phyloP scores from a whole-genome alignment of 768 basidiomycete genomes.

The Lactifluus subvellereus region DNA sequence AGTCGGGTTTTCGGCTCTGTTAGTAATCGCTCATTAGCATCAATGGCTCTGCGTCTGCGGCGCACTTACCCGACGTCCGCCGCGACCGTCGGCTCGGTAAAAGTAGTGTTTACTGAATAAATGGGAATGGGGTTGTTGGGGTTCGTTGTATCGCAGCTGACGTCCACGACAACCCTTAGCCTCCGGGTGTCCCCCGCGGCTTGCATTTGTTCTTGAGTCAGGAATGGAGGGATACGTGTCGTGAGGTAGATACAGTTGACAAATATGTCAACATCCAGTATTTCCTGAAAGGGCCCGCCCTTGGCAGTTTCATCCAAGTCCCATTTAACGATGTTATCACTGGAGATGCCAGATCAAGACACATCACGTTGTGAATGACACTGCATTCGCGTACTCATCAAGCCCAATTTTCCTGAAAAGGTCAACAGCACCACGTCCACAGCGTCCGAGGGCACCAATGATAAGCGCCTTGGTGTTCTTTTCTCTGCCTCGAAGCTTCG shows the following conservation, averaged over 20 bases:
- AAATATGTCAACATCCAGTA: conserved; percentile 94
- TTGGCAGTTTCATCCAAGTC: conserved; percentile 95
- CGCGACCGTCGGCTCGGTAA: conserved; percentile 83
- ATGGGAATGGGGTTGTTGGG: conserved; percentile 97
- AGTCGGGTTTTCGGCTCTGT: conserved; percentile 55
- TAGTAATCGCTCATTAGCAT: conserved; percentile 23
- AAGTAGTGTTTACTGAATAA: conserved; percentile 90
- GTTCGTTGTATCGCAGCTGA: conserved; percentile 98
- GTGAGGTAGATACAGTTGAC: conserved; percentile 99
- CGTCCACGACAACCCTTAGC: conserved; percentile 86
- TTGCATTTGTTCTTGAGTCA: conserved; percentile 64
- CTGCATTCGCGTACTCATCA: conserved; percentile 60
- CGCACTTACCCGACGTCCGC: conserved; percentile 70
- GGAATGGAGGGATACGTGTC: conserved; percentile 77
- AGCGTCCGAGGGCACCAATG: conserved; percentile 92
- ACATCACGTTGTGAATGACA: background rate
- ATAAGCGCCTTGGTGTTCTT: conserved; percentile 82
- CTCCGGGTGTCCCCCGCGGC: conserved; percentile 62
- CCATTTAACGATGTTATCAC: conserved; percentile 95
- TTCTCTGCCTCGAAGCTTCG: conserved; percentile 57
- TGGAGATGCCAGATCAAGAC: conserved; percentile 30
- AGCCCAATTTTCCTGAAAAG: conserved; percentile 95
- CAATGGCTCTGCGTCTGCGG: background rate
- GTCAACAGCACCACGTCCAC: conserved; percentile 92
- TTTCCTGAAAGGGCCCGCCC: conserved; percentile 93